Conservation (phyloP, 805 yeast genomes). For the Barnettozyma siamensis region DNA sequence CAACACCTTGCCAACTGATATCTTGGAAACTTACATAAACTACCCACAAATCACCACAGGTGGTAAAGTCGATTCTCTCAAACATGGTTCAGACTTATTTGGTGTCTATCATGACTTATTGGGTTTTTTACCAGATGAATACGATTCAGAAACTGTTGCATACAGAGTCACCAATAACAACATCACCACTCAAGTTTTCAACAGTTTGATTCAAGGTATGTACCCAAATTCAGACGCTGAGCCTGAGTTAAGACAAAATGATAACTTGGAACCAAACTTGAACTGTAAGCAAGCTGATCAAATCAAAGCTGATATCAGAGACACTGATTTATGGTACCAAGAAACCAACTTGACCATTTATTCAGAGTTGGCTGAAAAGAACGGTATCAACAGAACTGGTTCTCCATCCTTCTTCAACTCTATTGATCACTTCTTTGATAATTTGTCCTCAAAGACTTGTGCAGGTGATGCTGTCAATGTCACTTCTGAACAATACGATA, state of each 20-base stretch:
- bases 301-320: slow-evolving; percentile 22
- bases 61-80: slow-evolving; percentile 34
- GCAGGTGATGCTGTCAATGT: slow-evolving; percentile 31
- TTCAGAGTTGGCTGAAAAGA: slow-evolving; percentile 21
- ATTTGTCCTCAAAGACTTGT: slow-evolving; percentile 35
- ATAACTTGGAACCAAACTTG: slow-evolving; percentile 33
- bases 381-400: slow-evolving; percentile 18
- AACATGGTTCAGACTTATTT: slow-evolving; percentile 35
- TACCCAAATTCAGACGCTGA: slow-evolving; percentile 28
- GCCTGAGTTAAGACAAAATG: slow-evolving; percentile 30
- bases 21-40: slow-evolving; percentile 24
- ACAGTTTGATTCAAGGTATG: slow-evolving; percentile 32
- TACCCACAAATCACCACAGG: slow-evolving; percentile 36
- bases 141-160: slow-evolving; percentile 25
- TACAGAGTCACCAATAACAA: slow-evolving; percentile 35
- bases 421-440: slow-evolving; percentile 39
- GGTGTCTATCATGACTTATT: slow-evolving; percentile 32
- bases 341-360: slow-evolving; percentile 29
- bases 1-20: slow-evolving; percentile 31
- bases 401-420: slow-evolving; percentile 25
- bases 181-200: slow-evolving; percentile 37
- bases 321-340: slow-evolving; percentile 30
- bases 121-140: slow-evolving; percentile 30
- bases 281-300: slow-evolving; percentile 29
- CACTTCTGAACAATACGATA: slow-evolving; percentile 28